These are phyloP conservation scores for Raphanus hybrid DNA, from an alignment of 441 rosid species.

Conservation along the genomic window DNA sequence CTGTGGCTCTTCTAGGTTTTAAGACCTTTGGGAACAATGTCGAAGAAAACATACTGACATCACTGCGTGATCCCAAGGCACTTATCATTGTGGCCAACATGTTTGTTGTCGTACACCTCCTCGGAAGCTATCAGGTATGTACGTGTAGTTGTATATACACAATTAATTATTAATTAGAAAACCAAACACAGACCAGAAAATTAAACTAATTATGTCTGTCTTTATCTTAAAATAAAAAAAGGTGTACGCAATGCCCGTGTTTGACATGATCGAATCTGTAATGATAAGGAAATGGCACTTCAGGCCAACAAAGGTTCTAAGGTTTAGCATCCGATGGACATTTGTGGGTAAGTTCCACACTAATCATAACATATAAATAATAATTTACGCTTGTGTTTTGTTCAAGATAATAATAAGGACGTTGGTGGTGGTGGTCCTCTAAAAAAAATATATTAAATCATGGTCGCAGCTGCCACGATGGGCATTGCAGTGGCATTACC, in stretches of 20 bases:
- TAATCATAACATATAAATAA: neutral
- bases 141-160: too few species aligned
- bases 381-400: neutral
- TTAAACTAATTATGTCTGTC: neutral
- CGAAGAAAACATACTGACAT: conserved; percentile 56
- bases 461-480: conserved; percentile 59
- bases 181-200: neutral
- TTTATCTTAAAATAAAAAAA: neutral
- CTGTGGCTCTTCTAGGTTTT: conserved; percentile 61
- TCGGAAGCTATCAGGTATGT: conserved; percentile 57
- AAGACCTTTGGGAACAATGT: conserved; percentile 54
- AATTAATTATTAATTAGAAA: too few species aligned
- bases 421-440: neutral
- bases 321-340: conserved; percentile 48
- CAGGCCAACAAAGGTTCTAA: conserved; percentile 45
- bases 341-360: conserved; percentile 56
- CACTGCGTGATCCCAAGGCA: conserved; percentile 50
- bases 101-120: conserved; percentile 64
- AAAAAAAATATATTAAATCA: neutral
- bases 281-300: conserved; percentile 59
- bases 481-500: conserved; percentile 57
- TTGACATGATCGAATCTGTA: conserved; percentile 67
- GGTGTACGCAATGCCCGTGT: conserved; percentile 74
- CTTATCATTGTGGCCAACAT: conserved; percentile 57
- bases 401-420: neutral